Percentiles rank a stretch among this genome's conserved stretches.
Conservation (phyloP, 176 grass and related monocot genomes). For the Carex myosuroides region DNA sequence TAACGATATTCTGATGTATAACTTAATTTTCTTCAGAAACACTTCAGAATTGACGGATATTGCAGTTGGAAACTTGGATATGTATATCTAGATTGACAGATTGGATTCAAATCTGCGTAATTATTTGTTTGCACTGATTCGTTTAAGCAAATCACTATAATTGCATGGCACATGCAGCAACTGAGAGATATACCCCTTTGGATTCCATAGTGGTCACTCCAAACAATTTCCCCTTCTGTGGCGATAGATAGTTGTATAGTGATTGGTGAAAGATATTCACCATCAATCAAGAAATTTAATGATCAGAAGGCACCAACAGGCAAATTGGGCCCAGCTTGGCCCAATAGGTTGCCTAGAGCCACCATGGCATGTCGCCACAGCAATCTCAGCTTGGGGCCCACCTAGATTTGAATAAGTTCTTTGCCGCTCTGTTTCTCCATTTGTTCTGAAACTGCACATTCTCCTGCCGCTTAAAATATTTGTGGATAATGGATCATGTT, state of each 20-base stretch:
- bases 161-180: not conserved
- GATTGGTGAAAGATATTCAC: constrained; percentile 16
- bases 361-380: constrained; percentile 23
- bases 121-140: not conserved
- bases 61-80: not conserved
- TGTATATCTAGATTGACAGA: not conserved
- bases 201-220: not conserved
- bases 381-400: constrained; percentile 10
- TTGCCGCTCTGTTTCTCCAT: not conserved
- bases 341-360: constrained; percentile 12
- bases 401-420: not conserved
- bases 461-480: not conserved
- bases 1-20: not conserved
- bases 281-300: not conserved
- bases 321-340: constrained; percentile 13
- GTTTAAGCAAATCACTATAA: not conserved
- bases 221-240: not conserved
- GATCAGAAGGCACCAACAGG: constrained; percentile 5
- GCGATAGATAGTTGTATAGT: not conserved
- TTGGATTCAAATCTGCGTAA: not conserved
- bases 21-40: not conserved
- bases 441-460: not conserved
- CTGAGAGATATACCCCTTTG: constrained; percentile 4
- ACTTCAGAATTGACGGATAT: not conserved
- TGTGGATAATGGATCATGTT: not conserved